Percentiles rank a stretch among this genome's conserved stretches.
Conservation (phyloP, 129 eudicot genomes). For the Silybum marianum region DNA sequence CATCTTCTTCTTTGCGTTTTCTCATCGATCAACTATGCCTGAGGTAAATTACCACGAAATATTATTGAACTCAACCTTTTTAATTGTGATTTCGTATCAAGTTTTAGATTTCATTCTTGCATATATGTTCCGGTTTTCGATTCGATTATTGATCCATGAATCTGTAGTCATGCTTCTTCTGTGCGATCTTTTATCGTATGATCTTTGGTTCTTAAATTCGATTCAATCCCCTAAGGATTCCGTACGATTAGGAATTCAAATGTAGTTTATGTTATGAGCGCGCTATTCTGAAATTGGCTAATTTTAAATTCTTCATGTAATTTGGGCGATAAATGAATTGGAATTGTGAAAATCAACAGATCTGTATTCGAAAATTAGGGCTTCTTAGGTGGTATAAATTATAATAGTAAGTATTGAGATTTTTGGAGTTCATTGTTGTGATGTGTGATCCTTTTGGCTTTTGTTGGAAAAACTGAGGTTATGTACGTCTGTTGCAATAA, state of each 20-base stretch:
- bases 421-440: neutral
- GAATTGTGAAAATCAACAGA: neutral
- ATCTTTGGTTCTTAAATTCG: neutral
- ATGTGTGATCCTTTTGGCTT: neutral
- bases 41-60: neutral
- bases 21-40: slow-evolving; percentile 8
- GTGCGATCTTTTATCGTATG: neutral
- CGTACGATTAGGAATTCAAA: slow-evolving; percentile 1
- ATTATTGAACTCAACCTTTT: neutral
- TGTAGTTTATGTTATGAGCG: neutral
- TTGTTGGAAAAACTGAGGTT: neutral
- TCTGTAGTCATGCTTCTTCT: neutral
- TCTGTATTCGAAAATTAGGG: neutral
- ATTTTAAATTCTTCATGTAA: neutral
- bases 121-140: neutral
- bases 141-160: neutral
- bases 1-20: slow-evolving; percentile 2
- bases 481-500: neutral
- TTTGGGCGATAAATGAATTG: neutral
- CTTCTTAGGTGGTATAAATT: neutral
- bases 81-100: neutral
- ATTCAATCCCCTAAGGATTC: neutral
- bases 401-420: neutral
- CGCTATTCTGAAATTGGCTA: neutral
- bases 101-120: slow-evolving; percentile 7